These are phyloP conservation scores for Phytophthora tubulina DNA, from an alignment of 352 stramenopile species.

Conservation along the genomic window DNA sequence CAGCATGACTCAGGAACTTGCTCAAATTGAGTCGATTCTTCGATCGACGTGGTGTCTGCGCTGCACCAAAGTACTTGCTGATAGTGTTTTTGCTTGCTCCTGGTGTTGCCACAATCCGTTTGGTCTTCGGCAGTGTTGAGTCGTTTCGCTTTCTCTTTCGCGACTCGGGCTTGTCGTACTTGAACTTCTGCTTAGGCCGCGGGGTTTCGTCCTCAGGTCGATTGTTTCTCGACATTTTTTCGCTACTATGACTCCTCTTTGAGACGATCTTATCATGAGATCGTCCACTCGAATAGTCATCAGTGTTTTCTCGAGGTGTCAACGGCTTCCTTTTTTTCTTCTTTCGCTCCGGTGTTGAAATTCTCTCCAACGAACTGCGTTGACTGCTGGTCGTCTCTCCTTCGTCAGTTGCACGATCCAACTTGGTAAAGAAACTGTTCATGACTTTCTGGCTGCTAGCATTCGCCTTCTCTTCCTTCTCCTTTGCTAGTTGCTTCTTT, in stretches of 20 bases:
- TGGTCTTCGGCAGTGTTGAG: conserved; percentile 6
- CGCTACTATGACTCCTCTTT: conserved; percentile 13
- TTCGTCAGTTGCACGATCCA: conserved; percentile 13
- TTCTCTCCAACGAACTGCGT: conserved; percentile 21
- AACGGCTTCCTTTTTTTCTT: conserved; percentile 33
- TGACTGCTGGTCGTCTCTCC: conserved; percentile 25
- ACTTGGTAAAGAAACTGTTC: conserved; percentile 37
- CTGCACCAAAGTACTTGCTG: conserved; percentile 37
- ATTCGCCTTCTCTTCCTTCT: conserved; percentile 39
- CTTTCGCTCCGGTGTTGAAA: conserved; percentile 12
- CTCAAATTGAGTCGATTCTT: conserved; percentile 40
- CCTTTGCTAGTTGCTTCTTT: conserved; percentile 37
- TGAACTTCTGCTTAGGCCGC: conserved; percentile 3
- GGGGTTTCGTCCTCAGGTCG: conserved; percentile 8
- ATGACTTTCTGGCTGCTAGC: conserved; percentile 41
- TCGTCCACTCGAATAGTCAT: conserved; percentile 4
- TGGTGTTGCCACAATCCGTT: neutral
- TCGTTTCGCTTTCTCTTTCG: conserved; percentile 35
- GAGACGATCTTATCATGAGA: conserved; percentile 11
- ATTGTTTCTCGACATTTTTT: conserved; percentile 11
- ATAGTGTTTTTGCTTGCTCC: conserved; percentile 22
- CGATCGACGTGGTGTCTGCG: conserved; percentile 12
- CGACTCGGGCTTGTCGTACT: conserved; percentile 27
- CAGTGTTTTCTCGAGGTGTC: conserved; percentile 25
- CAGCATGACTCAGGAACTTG: conserved; percentile 43